Base-by-base conservation (phyloP, 306 rosid genomes). In the Vachellia pachyceras region DNA sequence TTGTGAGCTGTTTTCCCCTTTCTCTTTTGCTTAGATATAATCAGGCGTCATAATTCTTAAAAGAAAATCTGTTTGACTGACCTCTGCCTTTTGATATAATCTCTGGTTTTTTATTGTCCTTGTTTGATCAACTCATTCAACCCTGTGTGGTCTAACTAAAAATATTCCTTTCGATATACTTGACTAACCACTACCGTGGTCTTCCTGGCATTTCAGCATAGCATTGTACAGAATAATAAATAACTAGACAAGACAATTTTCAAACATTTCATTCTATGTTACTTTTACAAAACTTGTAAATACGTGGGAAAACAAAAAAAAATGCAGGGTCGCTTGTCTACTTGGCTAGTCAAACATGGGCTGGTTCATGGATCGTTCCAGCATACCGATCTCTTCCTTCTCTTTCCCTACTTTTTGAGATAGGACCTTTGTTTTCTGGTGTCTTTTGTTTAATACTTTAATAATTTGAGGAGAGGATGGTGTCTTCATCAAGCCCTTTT, bases 381-480 rank as follows among this genome's bases (percentile, higher is more conserved):
- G 13, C 63, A 7, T 8, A 55, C 13, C 33, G 12, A 40, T 15
- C 25, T 47, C 49, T 80, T 47, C 73, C 35, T 61, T 77, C 60
- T 37, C 52, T 23, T n/a, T 65, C 13, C 9, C 50, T 68, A 40
- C 13, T n/a, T 67, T 7, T n/a, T 68, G 36, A 68, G 50, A 68
- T n/a, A 20, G 68, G 29, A 39, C 52, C 50, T 80, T n/a, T n/a
- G n/a, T n/a, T n/a, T n/a, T 52, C 74, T 50, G 75, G 15, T 49
- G 36, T 23, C 75, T 64, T 22, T 39, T 23, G 10, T 10, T 49
- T 5, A 50, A n/a, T n/a, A n/a, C n/a, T n/a, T n/a, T n/a, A n/a
- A 72, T 36, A 49, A 9, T 15, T n/a, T 72, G 73, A 10, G 18
- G 67, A 29, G 40, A 29, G 40, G 39, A n/a, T 29, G 68, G 40